Evolutionary conservation across 1,139 yeast species (phyloP), one percentile per base, ranked within the genome.

Genomic region (Hemisphaericaspora xylofermentans): DNA sequence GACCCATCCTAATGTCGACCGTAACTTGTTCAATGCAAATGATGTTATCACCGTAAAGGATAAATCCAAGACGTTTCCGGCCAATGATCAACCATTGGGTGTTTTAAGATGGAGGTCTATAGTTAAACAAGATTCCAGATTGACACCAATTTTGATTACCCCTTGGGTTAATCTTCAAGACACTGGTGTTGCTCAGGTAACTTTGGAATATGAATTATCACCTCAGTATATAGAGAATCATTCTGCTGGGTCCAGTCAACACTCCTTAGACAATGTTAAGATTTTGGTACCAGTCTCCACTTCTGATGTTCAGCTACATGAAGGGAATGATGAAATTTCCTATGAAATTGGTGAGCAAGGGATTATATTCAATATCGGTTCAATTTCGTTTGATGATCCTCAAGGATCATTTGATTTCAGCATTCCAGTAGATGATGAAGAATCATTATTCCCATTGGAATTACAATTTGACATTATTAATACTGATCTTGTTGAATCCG

Each of bases 1-100:
- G 64, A 88, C 98, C 22, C 97, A 93, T 68, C 98, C 98, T 48
- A 89, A 91, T 61, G 95, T 93, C 50, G 97, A 93, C 68, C 84
- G 88, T 58, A 71, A 70, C 37, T 65, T 79, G 55, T 93, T 91
- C 63, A 71, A 76, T 36, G 62, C 74, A 18, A 63, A 71, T 24
- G 73, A 77, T 47, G 65, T 77, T 33, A 81, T 93, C 57, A 84
- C 85, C 1, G 78, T 91, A 55, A 88, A 86, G 59, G 95, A 89
- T 58, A 70, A 80, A 41, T 60, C 77, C 33, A 87, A 88, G 56
- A 78, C 89, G 22, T 91, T 93, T 78, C 98, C 98, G 35, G 74
- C 89, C 7, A 88, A 91, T 63, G 96, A 89, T 63, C 93, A 87
- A 59, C 84, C 88, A 43, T 72, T 89, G 50, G 95, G 95, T 43